A percentile compares a stretch with the other conserved stretches of the same genome.
These are phyloP conservation scores for Phellinidium pouzarii DNA, from an alignment of 1,284 basidiomycete species.

Conservation along the genomic window DNA sequence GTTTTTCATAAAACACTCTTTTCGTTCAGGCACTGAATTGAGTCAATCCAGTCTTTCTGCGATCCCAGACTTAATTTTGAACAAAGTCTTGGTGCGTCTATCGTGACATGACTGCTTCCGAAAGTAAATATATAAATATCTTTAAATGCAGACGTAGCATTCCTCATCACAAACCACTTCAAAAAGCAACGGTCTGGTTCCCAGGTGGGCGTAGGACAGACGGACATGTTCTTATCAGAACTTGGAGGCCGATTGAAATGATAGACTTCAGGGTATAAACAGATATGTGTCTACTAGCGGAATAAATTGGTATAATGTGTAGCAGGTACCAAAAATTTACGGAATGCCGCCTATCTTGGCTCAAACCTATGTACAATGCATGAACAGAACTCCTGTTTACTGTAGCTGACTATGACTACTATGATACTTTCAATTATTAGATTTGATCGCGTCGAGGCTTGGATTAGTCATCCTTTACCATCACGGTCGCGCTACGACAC, in stretches of 20 bases:
- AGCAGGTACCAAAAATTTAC: too few relatives aligned
- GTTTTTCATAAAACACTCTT: conserved; percentile 5
- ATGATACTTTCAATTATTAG: too few relatives aligned
- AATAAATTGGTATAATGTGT: too few relatives aligned
- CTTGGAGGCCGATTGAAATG: conserved; percentile 11
- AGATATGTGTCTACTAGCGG: too few relatives aligned
- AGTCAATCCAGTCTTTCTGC: conserved; percentile 55
- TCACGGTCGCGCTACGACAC: too few relatives aligned
- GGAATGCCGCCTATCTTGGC: too few relatives aligned
- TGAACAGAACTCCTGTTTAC: too few relatives aligned
- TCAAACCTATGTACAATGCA: too few relatives aligned
- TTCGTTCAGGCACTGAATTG: neutral
- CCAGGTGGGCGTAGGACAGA: conserved; percentile 1
- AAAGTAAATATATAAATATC: neutral
- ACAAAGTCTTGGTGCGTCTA: conserved; percentile 63
- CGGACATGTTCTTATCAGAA: conserved; percentile 19
- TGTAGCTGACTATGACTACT: too few relatives aligned
- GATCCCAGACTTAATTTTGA: conserved; percentile 80
- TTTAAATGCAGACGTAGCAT: conserved; percentile 56
- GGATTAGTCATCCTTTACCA: too few relatives aligned
- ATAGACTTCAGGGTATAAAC: neutral
- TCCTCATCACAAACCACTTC: conserved; percentile 73
- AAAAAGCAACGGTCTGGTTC: conserved; percentile 42
- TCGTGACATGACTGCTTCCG: neutral
- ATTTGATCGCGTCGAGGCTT: too few relatives aligned